These are phyloP conservation scores for Megacollybia platyphylla DNA, from an alignment of 1,284 basidiomycete species.

Conservation along the genomic window DNA sequence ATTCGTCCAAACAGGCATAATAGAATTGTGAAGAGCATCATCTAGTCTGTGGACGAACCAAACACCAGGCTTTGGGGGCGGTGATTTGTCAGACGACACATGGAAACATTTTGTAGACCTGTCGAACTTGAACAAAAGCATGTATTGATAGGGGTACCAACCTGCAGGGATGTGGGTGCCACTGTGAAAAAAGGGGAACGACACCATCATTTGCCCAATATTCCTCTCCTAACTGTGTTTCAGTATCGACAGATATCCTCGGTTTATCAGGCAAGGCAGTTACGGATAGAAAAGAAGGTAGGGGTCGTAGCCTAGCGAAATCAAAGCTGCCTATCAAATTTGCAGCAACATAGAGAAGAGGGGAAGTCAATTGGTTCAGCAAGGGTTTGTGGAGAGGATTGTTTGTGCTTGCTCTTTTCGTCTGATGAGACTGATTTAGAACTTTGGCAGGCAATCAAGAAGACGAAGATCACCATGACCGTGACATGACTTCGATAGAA, in stretches of 20 bases:
- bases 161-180: constrained; percentile 36
- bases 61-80: constrained; percentile 18
- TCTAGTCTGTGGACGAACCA: constrained; percentile 29
- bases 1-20: constrained; percentile 27
- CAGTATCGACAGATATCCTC: not conserved
- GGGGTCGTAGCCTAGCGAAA: constrained; percentile 20
- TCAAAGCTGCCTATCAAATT: constrained; percentile 20
- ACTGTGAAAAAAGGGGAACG: constrained; percentile 39
- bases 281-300: constrained; percentile 18
- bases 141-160: constrained; percentile 8
- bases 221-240: constrained; percentile 9
- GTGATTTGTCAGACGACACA: constrained; percentile 1
- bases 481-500: constrained; percentile 32
- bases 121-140: not conserved
- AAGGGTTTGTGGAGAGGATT: constrained; percentile 5
- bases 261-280: not conserved
- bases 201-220: constrained; percentile 34
- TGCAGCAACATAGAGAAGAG: constrained; percentile 15
- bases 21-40: constrained; percentile 23
- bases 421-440: constrained; percentile 7
- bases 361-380: constrained; percentile 10
- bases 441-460: constrained; percentile 5
- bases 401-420: constrained; percentile 1
- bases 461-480: constrained; percentile 18
- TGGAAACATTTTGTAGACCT: not conserved